Evolutionary conservation across 169 alveolate genomes (phyloP), one percentile per base, ranked within the genome.

Genomic region (Plasmodium cynomolgi): DNA sequence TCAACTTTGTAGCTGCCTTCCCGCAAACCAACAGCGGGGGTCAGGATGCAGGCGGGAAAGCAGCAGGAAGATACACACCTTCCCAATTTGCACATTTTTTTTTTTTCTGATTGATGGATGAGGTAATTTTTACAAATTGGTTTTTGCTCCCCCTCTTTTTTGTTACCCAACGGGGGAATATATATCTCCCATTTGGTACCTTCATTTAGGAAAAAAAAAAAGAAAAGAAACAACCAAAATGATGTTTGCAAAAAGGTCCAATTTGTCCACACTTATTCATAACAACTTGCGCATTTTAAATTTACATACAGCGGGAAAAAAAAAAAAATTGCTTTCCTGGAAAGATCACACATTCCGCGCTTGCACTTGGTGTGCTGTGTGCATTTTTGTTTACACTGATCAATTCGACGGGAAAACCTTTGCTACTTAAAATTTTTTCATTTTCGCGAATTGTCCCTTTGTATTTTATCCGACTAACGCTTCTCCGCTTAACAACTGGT

Each of bases 71-170:
- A 26, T 68, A 26, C 8, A 9, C 31, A 26, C 39, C 33, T 68
- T 68, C 37, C 77, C 31, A 68, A 68, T 68, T 68, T 68, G 77
- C 37, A 68, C 77, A 68, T 68, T 68, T 68, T 68, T 68, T 68
- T 68, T n/a, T 7, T 20, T 62, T 68, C 31, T 68, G 77, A 68
- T 68, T 68, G 0, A 29, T 20, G 37, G n/a, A 68, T 23, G 31
- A 5, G 77, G 31, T 1, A 68, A 1, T 68, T 68, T 68, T 68
- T 8, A 68, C 77, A 68, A 68, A 68, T 68, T 20, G n/a, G 1
- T 68, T 68, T 68, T 68, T 68, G 2, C 37, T 68, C 37, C 37
- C 37, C 33, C 15, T 1, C n/a, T 68, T 68, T 68, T 68, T 26
- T 68, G 15, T 68, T 5, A 68, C 41, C 15, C 77, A 68, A 68